Evolutionary conservation across 345 rosid genomes (phyloP), one percentile per base, ranked within the genome.

Genomic region (Lumnitzera littorea): DNA sequence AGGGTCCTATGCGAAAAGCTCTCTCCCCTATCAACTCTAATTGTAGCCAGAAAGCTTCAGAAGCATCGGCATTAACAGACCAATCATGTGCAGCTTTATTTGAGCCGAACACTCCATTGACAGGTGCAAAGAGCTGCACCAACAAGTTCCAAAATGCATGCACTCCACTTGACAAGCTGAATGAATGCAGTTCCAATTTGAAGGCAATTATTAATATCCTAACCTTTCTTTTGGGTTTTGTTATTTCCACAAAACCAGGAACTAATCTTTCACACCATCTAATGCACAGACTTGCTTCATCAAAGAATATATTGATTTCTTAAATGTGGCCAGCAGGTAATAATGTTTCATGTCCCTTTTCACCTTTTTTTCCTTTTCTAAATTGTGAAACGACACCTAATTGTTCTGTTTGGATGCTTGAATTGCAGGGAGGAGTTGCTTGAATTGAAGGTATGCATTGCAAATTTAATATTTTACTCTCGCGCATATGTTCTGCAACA

Each of bases 321-420:
- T 94, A 58, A 94, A 94, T 48, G 69, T 78, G 23, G 96, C 96
- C 47, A 83, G 83, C 78, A 84, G 87, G 96, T 84, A 71, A 77
- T 20, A 20, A 20, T 20, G 57, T 62, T 57, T 31, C n/a, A 23
- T 11, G 13, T 53, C 13, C 20, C 12, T 10, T 8, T 13, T 11
- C 5, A 3, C 16, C 24, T 20, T 15, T 0, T 7, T 51, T 5
- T 51, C 13, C 50, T 46, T 46, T 11, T 66, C 23, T 9, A 15
- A 56, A 20, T 46, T 14, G 24, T 29, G 27, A 50, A 58, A 12
- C 46, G 24, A 13, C 41, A 12, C 23, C 23, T 15, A 24, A 13
- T 1, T 54, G 48, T 20, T 25, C 55, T 66, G 41, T 50, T 13
- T 65, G 52, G 10, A 36, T 36, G 43, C 11, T 36, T 31, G 15